Base-by-base conservation (phyloP, 1,284 basidiomycete genomes). In the Porogramme epimiltina region DNA sequence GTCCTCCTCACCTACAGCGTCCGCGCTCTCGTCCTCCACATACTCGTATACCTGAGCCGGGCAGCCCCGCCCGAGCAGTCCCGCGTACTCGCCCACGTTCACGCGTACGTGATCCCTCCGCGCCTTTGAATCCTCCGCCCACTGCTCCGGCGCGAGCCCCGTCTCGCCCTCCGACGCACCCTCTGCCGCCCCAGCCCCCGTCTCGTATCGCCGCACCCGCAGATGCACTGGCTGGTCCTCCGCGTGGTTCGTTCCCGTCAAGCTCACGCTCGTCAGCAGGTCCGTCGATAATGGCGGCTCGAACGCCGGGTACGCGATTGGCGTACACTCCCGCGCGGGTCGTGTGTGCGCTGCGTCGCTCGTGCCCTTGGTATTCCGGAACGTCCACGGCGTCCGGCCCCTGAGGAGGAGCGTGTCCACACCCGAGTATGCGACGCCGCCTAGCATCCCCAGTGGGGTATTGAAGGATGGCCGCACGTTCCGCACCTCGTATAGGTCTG, bases 41-140 rank as follows among this genome's bases (percentile, higher is more conserved):
- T 99, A 99, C 74, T 99, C 96, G 72, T 99, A 99, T 25, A 99
- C 97, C 3, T 87, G 93, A 0, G 97, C 97, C 0, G 96, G 97
- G 72, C 97, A 99, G 16, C 89, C 95, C 8, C 88, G 80, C 2
- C 89, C 91, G 22, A 99, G 78, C 24, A 98, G 73, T 16, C 95
- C 94, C 2, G 89, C 96, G 66, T 86, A 99, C 61, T 92, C 83
- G 18, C 76, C 76, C 0, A 91, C 84, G 68, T 98, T 98, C 49
- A 73, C 73, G 60, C 82, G 72, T 4, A 94, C 89, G 70, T 99
- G 97, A 26, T 81, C 74, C 41, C 79, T 72, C 33, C 60, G 54
- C 25, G 62, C 59, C 47, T 73, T 73, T 19, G 76, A 70, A 36
- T 81, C 81, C 52, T 80, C 78, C 19, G 49, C 50, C 42, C 28